Evolutionary conservation across 2,329 filamentous ascomycete genomes (phyloP).

Genomic region (Xylaria sp.): DNA sequence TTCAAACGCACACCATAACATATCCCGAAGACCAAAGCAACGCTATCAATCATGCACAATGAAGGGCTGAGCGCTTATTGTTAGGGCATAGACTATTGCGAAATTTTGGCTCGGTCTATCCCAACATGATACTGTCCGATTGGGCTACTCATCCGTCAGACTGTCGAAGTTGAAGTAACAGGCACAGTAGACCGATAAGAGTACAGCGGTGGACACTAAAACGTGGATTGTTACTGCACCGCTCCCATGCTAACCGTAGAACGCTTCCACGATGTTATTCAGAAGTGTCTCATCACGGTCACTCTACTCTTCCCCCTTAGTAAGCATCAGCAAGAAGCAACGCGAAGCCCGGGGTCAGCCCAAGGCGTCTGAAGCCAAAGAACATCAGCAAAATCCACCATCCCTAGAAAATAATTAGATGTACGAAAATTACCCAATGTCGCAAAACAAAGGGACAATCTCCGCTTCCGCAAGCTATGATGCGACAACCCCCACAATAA

Average conservation of each 20-base stretch:
- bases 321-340: not conserved
- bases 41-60: not conserved
- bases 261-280: too few relatives aligned
- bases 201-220: not conserved
- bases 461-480: not conserved
- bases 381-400: not conserved
- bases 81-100: not conserved
- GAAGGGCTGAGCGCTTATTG: not conserved
- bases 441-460: not conserved
- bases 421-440: not conserved
- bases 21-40: too few relatives aligned
- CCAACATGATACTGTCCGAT: not conserved
- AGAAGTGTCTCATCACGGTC: not conserved
- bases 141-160: not conserved
- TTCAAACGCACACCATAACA: too few relatives aligned
- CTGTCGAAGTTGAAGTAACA: not conserved
- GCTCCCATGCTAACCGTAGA: not conserved
- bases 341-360: not conserved
- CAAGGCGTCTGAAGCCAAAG: not conserved
- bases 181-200: not conserved
- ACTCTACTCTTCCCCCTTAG: not conserved
- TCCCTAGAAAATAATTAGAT: not conserved
- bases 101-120: not conserved
- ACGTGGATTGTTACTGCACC: not conserved
- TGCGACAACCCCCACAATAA: not conserved